A percentile compares a stretch with the other conserved stretches of the same genome.
Evolutionary conservation across 2,329 filamentous ascomycete species (phyloP).

Genomic region (Colletotrichum tanaceti): DNA sequence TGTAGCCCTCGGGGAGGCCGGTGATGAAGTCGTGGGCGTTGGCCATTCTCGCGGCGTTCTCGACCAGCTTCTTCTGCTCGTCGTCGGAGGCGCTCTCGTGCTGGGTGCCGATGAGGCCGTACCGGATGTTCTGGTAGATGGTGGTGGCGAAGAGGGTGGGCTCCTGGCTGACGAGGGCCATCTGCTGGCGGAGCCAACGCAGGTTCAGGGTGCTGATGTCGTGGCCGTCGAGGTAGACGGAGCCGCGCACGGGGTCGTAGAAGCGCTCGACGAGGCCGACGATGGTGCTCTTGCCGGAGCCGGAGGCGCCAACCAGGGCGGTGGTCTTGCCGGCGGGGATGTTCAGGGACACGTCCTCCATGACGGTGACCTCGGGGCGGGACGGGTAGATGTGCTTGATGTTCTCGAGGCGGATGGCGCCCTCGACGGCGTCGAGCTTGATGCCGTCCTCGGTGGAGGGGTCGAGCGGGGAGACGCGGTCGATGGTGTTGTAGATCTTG

Average conservation of each 20-base stretch:
- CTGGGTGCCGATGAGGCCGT: slow-evolving; percentile 87
- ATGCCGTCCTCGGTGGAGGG: slow-evolving; percentile 77
- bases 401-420: slow-evolving; percentile 82
- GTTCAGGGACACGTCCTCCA: slow-evolving; percentile 82
- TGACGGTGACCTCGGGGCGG: slow-evolving; percentile 87
- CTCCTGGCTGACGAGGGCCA: slow-evolving; percentile 93
- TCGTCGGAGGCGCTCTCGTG: slow-evolving; percentile 77
- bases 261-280: slow-evolving; percentile 94
- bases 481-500: slow-evolving; percentile 96
- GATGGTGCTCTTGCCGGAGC: slow-evolving; percentile 94
- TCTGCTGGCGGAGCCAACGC: slow-evolving; percentile 90
- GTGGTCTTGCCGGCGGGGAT: slow-evolving; percentile 93
- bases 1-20: slow-evolving; percentile 84
- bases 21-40: slow-evolving; percentile 95
- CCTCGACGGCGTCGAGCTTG: slow-evolving; percentile 78
- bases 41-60: slow-evolving; percentile 86
- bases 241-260: slow-evolving; percentile 87
- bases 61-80: slow-evolving; percentile 75
- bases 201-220: slow-evolving; percentile 86
- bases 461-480: slow-evolving; percentile 86
- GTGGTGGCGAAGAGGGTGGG: slow-evolving; percentile 90
- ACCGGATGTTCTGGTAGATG: slow-evolving; percentile 89
- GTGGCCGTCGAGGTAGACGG: slow-evolving; percentile 83
- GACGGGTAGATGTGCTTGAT: slow-evolving; percentile 96
- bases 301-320: slow-evolving; percentile 92